Percentiles rank a stretch among this genome's conserved stretches.
Evolutionary conservation across 2,329 filamentous ascomycete species (phyloP).

Genomic region (Aspergillus sp.): DNA sequence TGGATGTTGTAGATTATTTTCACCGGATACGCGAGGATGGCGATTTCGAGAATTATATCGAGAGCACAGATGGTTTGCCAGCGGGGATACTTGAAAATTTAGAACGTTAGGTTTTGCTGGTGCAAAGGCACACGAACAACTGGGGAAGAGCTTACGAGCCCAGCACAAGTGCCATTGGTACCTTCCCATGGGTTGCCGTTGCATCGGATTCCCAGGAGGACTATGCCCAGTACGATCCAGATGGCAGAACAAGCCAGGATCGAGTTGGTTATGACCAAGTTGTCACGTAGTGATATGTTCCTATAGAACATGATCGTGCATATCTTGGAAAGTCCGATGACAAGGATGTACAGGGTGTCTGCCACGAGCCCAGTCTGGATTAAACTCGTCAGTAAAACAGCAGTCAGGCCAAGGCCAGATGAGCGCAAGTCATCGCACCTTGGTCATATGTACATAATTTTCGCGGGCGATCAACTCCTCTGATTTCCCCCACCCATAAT

Average conservation of each 20-base stretch:
- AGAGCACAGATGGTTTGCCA: constrained; percentile 42
- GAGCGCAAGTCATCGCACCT: no score
- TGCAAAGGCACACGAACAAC: no score
- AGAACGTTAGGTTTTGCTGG: no score
- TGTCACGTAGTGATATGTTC: constrained; percentile 12
- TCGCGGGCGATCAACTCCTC: constrained; percentile 19
- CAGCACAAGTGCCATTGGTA: constrained; percentile 27
- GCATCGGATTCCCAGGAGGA: constrained; percentile 42
- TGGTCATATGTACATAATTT: constrained; percentile 26
- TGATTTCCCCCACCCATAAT: constrained; percentile 42
- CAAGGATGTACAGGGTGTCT: constrained; percentile 43
- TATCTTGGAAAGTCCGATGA: constrained; percentile 44
- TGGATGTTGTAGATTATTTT: constrained; percentile 42
- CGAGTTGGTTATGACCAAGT: no score
- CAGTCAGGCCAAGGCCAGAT: no score
- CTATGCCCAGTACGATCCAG: constrained; percentile 35
- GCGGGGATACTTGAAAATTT: constrained; percentile 11
- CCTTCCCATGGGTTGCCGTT: constrained; percentile 34
- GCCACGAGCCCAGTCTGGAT: constrained; percentile 33
- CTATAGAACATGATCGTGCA: constrained; percentile 26
- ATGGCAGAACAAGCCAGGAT: constrained; percentile 2
- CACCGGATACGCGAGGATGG: constrained; percentile 38
- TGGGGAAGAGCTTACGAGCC: constrained; percentile 26
- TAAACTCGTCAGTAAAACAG: no score
- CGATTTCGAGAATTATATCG: constrained; percentile 42